Conservation (phyloP, 2,329 filamentous ascomycete species). For the Aspergillus sergii region DNA sequence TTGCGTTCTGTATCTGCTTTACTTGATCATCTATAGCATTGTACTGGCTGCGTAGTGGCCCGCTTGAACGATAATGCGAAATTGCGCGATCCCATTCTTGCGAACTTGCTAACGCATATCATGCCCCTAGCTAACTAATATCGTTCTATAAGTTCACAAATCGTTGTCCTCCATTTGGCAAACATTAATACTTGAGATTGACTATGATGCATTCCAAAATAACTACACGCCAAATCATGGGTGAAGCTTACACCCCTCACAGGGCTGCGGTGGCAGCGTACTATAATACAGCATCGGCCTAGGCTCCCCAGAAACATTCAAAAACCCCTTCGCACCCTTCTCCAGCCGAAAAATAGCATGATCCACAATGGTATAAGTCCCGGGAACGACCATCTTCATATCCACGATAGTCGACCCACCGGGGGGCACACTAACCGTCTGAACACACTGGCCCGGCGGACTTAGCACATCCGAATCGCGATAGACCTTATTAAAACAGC, state of each 20-base stretch:
- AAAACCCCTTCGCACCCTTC: constrained; percentile 38
- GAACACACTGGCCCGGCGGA: constrained; percentile 29
- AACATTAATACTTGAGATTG: neutral
- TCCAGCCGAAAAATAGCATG: constrained; percentile 40
- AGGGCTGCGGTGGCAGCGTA: constrained; percentile 28
- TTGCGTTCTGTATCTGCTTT: too few relatives aligned
- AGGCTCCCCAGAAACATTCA: constrained; percentile 36
- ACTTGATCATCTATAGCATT: too few relatives aligned
- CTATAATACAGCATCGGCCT: constrained; percentile 32
- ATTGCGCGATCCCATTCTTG: too few relatives aligned
- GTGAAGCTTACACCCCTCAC: constrained; percentile 37
- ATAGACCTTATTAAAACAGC: constrained; percentile 32
- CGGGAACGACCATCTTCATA: constrained; percentile 36
- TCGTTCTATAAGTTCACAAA: too few relatives aligned
- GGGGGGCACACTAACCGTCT: constrained; percentile 32
- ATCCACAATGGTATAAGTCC: constrained; percentile 38
- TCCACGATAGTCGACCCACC: constrained; percentile 34
- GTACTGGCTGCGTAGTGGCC: too few relatives aligned
- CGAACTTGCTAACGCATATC: too few relatives aligned
- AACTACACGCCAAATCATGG: constrained; percentile 19
- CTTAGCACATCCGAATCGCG: constrained; percentile 36
- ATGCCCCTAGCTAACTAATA: too few relatives aligned
- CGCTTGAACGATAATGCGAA: too few relatives aligned
- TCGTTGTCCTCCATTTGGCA: too few relatives aligned
- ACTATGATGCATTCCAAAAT: neutral